Percentiles rank a stretch among this genome's conserved stretches.
Conservation (phyloP, 2,329 filamentous ascomycete species). For the Orbilia ellipsospora region DNA sequence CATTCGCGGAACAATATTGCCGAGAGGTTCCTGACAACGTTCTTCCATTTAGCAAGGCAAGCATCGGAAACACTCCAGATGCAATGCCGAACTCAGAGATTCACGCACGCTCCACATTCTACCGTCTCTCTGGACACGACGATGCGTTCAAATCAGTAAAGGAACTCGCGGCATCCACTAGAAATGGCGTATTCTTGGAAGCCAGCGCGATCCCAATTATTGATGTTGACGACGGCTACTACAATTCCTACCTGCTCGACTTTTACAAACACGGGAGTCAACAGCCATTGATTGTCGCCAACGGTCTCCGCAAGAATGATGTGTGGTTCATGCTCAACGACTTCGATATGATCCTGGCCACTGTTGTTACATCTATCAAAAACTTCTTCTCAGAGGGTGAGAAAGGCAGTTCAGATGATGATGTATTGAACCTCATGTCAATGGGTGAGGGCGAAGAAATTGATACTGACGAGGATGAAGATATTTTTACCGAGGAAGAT, state of each 20-base stretch:
- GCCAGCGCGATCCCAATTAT: conserved; percentile 77
- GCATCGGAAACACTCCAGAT: conserved; percentile 23
- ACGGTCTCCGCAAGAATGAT: conserved; percentile 74
- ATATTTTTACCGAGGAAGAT: background rate
- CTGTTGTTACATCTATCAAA: conserved; percentile 70
- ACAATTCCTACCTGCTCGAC: conserved; percentile 78
- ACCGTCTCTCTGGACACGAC: conserved; percentile 75
- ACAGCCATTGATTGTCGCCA: conserved; percentile 71
- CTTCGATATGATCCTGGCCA: conserved; percentile 71
- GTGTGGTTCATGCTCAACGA: conserved; percentile 79
- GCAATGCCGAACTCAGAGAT: conserved; percentile 56
- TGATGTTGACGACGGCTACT: conserved; percentile 68
- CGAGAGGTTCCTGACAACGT: conserved; percentile 65
- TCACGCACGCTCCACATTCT: conserved; percentile 72
- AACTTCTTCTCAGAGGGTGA: conserved; percentile 49
- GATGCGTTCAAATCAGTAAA: conserved; percentile 74
- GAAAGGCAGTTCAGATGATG: conserved; percentile 27
- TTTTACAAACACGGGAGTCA: conserved; percentile 80
- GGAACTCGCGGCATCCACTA: conserved; percentile 74
- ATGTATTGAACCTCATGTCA: conserved; percentile 17
- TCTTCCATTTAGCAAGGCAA: conserved; percentile 69
- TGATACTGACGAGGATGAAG: conserved; percentile 1
- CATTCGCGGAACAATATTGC: conserved; percentile 75
- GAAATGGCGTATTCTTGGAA: conserved; percentile 78
- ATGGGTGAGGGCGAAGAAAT: conserved; percentile 40